Evolutionary conservation across 331 rosid species (phyloP).

Genomic region (Dryas integrifolia): DNA sequence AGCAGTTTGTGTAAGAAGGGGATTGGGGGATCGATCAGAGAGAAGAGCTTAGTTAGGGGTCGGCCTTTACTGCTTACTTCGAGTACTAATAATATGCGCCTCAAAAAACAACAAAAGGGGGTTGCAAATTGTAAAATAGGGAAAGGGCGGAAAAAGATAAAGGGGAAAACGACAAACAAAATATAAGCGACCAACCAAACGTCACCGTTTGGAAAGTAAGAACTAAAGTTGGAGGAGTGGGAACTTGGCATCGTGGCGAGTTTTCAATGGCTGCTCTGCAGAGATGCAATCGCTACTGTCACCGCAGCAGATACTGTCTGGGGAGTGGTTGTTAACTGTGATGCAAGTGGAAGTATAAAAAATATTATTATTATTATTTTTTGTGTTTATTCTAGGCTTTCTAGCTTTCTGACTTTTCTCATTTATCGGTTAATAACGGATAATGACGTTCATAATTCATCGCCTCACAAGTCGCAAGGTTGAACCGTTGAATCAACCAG

Average conservation of each 20-base stretch:
- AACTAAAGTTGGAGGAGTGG: neutral
- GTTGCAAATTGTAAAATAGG: neutral
- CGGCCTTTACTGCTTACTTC: neutral
- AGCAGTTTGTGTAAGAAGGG: conserved; percentile 12
- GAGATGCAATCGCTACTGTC: neutral
- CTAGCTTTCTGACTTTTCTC: neutral
- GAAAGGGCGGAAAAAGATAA: neutral
- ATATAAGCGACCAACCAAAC: neutral
- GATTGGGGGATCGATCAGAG: conserved; percentile 29
- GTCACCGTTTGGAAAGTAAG: neutral
- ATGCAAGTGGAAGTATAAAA: neutral
- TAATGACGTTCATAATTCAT: neutral
- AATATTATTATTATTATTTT: neutral
- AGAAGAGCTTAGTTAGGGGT: conserved; percentile 10
- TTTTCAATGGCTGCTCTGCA: neutral
- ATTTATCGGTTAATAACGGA: neutral
- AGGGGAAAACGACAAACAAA: conserved; percentile 14
- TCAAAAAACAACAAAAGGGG: neutral
- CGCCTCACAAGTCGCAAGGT: neutral
- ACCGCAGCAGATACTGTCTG: neutral
- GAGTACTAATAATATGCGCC: neutral
- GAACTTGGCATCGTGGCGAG: conserved; percentile 2
- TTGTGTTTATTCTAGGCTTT: neutral
- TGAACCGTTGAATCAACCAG: no score
- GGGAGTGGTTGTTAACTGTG: neutral